Evolutionary conservation across 768 basidiomycete genomes (phyloP), one percentile per base, ranked within the genome.

Genomic region (Xerocomellus chrysenteron): DNA sequence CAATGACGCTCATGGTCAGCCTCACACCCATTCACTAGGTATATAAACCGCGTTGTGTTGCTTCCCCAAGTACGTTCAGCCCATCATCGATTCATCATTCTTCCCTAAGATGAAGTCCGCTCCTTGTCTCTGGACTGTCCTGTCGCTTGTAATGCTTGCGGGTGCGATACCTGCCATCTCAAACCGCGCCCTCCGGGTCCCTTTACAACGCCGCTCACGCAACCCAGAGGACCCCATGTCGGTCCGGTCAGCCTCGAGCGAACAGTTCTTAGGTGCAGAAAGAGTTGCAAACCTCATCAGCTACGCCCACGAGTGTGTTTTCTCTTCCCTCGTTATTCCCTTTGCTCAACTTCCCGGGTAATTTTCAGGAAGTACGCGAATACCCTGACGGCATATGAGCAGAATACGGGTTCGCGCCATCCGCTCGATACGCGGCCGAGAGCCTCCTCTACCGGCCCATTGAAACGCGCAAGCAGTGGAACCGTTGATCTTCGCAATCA

Each of bases 381-480:
- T n/a, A 78, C 76, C 35, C 75, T 81, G 52, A 62, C 55, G 17
- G 74, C 76, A 8, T 81, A 71, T 50, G 63, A 77, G 50, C 72
- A 61, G 47, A 80, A 81, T 55, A 80, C 74, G 2, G 80, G 80
- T 8, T 50, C 58, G 14, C 60, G 57, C 4, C 80, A 78, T 54
- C 56, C 65, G 17, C 58, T 67, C 13, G 59, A 57, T 35, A 50
- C 47, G 44, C 59, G 69, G 8, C n/a, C 49, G 16, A 33, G 48
- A 14, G 24, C 50, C 17, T 14, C 37, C 36, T 33, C 55, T 8
- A 33, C 17, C 2, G 9, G 35, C 16, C 14, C 17, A 9, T 54
- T 40, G 1, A 65, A 56, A 21, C 69, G 60, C 14, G 62, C 49
- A 12, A 52, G 3, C 3, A 32, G 57, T 1, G 73, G 72, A 17